Evolutionary conservation across 306 rosid species (phyloP).

Genomic region (Quercus gilva): DNA sequence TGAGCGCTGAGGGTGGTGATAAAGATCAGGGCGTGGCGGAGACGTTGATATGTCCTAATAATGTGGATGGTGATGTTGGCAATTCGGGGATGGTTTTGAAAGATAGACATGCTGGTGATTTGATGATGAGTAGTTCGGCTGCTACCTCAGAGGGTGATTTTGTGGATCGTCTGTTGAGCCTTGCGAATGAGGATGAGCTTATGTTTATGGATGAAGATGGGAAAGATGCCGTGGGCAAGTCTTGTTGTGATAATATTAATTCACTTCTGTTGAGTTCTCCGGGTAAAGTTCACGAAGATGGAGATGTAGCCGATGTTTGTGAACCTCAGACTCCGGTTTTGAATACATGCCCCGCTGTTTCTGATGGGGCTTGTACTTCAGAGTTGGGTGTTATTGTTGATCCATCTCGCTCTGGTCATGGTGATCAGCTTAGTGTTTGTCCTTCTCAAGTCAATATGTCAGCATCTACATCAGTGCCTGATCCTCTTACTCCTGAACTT

Average conservation of each 20-base stretch:
- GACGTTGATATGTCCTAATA: slow-evolving; percentile 8
- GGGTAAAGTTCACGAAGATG: slow-evolving; percentile 33
- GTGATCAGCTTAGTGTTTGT: slow-evolving; percentile 23
- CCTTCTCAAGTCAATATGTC: slow-evolving; percentile 29
- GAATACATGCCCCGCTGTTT: slow-evolving; percentile 19
- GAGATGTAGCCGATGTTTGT: slow-evolving; percentile 20
- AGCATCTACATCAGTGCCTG: slow-evolving; percentile 20
- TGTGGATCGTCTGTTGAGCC: slow-evolving; percentile 31
- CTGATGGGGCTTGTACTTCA: slow-evolving; percentile 17
- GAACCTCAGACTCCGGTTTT: slow-evolving; percentile 31
- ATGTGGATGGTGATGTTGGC: slow-evolving; percentile 25
- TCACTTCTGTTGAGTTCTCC: slow-evolving; percentile 44
- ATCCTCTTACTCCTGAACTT: slow-evolving; percentile 22
- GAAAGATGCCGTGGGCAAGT: slow-evolving; percentile 36
- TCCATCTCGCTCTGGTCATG: slow-evolving; percentile 19
- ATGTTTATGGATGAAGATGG: slow-evolving; percentile 36
- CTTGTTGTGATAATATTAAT: slow-evolving; percentile 30
- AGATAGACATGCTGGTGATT: slow-evolving; percentile 17
- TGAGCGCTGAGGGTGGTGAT: slow-evolving; percentile 14
- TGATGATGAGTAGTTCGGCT: slow-evolving; percentile 21
- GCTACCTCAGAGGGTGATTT: slow-evolving; percentile 28
- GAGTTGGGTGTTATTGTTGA: slow-evolving; percentile 26
- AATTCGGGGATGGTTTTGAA: neutral
- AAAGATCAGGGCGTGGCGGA: slow-evolving; percentile 12
- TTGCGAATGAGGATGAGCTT: slow-evolving; percentile 34